Evolutionary conservation across 306 rosid species (phyloP).

Genomic region (Cicer judaicum): DNA sequence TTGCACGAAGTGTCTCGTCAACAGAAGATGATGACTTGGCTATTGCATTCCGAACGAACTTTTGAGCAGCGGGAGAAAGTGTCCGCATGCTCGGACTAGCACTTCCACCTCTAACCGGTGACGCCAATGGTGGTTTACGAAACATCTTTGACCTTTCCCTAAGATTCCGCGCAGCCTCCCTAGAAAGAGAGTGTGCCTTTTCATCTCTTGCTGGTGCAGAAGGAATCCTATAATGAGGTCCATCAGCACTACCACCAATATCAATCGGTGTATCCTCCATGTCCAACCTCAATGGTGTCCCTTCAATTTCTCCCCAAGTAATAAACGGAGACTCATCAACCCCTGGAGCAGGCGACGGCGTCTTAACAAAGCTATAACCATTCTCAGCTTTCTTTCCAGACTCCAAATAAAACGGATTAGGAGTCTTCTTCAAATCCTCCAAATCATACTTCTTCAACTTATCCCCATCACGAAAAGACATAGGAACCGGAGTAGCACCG

Average conservation of each 20-base stretch:
- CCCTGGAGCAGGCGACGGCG: conserved; percentile 96
- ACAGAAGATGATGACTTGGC: conserved; percentile 77
- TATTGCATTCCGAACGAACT: conserved; percentile 89
- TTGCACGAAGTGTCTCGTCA: conserved; percentile 95
- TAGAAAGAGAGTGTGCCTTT: conserved; percentile 89
- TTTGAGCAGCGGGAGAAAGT: conserved; percentile 95
- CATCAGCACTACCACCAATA: conserved; percentile 83
- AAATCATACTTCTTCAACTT: conserved; percentile 89
- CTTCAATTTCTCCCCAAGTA: conserved; percentile 98
- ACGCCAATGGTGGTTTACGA: conserved; percentile 88
- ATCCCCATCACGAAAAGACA: conserved; percentile 70
- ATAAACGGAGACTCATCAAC: conserved; percentile 87
- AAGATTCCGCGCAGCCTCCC: conserved; percentile 85
- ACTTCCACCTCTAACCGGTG: conserved; percentile 86
- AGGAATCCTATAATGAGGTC: conserved; percentile 89
- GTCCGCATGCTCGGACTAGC: conserved; percentile 85
- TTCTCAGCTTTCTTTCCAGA: conserved; percentile 79
- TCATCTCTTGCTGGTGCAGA: conserved; percentile 76
- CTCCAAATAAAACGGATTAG: conserved; percentile 79
- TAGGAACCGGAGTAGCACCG: conserved; percentile 73
- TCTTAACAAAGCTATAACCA: conserved; percentile 85
- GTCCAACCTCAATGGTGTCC: conserved; percentile 92
- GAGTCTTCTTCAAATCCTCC: conserved; percentile 94
- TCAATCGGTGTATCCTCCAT: conserved; percentile 83
- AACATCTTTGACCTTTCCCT: conserved; percentile 87